Percentiles rank a stretch among this genome's conserved stretches.
phyloP scores from a whole-genome alignment of 2,329 filamentous ascomycete genomes.

The Zopfia rhizophila region DNA sequence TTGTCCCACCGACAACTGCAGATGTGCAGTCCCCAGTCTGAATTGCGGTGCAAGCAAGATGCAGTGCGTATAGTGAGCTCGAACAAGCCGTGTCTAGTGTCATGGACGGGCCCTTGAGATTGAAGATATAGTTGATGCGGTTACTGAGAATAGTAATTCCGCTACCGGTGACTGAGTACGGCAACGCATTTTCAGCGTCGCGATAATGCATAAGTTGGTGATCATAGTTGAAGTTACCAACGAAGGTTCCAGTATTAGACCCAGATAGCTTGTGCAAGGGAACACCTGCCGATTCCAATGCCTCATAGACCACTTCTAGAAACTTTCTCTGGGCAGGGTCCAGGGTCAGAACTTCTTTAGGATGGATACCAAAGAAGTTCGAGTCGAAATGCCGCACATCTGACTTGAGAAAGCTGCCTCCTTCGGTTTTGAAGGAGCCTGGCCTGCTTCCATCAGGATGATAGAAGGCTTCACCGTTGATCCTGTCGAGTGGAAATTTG shows the following conservation, averaged over 20 bases:
- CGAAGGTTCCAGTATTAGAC: conserved; percentile 9
- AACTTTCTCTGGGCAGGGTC: conserved; percentile 35
- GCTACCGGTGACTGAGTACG: conserved; percentile 4
- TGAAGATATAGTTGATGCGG: conserved; percentile 26
- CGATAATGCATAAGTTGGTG: conserved; percentile 1
- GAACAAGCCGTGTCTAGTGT: conserved; percentile 52
- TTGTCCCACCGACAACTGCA: conserved; percentile 51
- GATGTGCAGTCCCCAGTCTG: conserved; percentile 29
- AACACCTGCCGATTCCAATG: conserved; percentile 47
- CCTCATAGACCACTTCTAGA: conserved; percentile 37
- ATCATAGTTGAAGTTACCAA: conserved; percentile 9
- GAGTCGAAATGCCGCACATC: conserved; percentile 46
- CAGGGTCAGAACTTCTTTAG: conserved; percentile 24
- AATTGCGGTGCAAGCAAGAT: conserved; percentile 49
- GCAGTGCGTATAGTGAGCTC: conserved; percentile 48
- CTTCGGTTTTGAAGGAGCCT: conserved; percentile 40
- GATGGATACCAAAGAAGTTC: conserved; percentile 24
- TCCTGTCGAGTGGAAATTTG: conserved; percentile 35
- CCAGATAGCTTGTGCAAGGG: conserved; percentile 23
- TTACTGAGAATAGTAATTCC: conserved; percentile 16
- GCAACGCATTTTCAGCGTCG: conserved; percentile 4
- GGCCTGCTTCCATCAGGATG: conserved; percentile 40
- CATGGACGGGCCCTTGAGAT: conserved; percentile 23
- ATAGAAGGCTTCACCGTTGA: conserved; percentile 43
- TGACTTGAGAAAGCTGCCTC: conserved; percentile 49